These are phyloP conservation scores for Eucalyptus tenuipes DNA, from an alignment of 345 rosid species.

Conservation along the genomic window DNA sequence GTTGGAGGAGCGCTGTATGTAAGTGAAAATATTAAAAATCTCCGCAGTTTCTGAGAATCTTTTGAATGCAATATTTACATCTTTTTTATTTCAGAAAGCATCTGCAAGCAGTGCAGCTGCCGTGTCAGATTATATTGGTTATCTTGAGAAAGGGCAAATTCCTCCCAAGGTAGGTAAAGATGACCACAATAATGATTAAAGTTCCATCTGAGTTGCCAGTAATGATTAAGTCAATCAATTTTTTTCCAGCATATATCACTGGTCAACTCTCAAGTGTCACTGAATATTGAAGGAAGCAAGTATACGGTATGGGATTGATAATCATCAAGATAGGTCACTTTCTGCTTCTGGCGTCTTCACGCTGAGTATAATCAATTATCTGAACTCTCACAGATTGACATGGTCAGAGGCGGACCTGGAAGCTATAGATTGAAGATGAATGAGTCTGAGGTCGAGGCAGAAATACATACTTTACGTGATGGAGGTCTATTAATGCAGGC, in stretches of 20 bases:
- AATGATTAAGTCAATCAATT: neutral
- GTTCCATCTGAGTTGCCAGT: neutral
- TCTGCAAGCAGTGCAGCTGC: constrained; percentile 88
- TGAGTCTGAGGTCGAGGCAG: constrained; percentile 83
- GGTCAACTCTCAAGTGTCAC: constrained; percentile 88
- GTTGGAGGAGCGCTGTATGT: constrained; percentile 97
- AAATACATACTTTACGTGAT: constrained; percentile 96
- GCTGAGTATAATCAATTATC: neutral
- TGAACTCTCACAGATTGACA: constrained; percentile 56
- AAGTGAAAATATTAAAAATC: constrained; percentile 15
- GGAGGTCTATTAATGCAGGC: constrained; percentile 99
- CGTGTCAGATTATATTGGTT: constrained; percentile 96
- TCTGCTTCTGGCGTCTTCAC: neutral
- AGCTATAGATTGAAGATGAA: constrained; percentile 88
- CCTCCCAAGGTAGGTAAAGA: constrained; percentile 79
- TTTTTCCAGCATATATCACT: constrained; percentile 82
- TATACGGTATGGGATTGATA: constrained; percentile 44
- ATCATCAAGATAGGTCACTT: neutral
- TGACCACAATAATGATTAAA: neutral
- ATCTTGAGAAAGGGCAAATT: constrained; percentile 98
- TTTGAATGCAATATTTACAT: neutral
- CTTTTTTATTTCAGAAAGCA: constrained; percentile 67
- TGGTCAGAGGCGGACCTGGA: constrained; percentile 92
- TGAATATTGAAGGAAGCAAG: constrained; percentile 99
- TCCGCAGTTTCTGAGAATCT: neutral